Base-by-base conservation (phyloP, 1,139 yeast species). In the Tardiomyces blankii region DNA sequence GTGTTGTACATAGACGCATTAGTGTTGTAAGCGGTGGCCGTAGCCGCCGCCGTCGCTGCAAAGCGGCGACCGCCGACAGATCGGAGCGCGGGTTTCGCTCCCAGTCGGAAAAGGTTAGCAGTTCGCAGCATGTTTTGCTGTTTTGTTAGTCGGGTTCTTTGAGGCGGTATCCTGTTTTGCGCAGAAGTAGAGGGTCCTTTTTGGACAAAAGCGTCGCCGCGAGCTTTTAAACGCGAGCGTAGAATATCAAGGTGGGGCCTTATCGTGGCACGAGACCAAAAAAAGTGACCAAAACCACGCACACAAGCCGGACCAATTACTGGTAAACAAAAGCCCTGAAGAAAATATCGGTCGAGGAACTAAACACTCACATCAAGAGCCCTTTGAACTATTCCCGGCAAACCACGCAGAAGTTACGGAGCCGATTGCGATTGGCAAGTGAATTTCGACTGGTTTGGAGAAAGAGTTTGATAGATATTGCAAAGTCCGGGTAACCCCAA, bases 1-100 rank as follows among this genome's bases (percentile, higher is more conserved):
- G 42, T 18, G 19, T 41, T 30, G 38, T 41, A 41, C 18, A 41
- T 28, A 9, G 39, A 35, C 5, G 42, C 38, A 14, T 41, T 28
- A 14, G 42, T 18, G 16, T 12, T 30, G 16, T 12, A 12, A 5
- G 35, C 35, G 9, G 35, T 11, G 35, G 35, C 30, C n/a, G n/a
- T n/a, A n/a, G n/a, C n/a, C n/a, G n/a, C 25, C 4, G 25, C 25
- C 25, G 25, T 21, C n/a, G 35, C n/a, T 30, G 35, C 35, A 12
- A 30, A 14, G 16, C 35, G 35, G 35, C 35, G 35, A 30, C 16
- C 35, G 16, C 35, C 35, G 25, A 21, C 25, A 7, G 25, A 21
- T 21, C 25, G 25, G 16, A 30, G 35, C 16, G 35, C 16, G n/a
- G n/a, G 35, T 5, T 12, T 12, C 9, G 35, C 35, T 14, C 35